Evolutionary conservation across 306 rosid genomes (phyloP).

Genomic region (Acacia acuminata): DNA sequence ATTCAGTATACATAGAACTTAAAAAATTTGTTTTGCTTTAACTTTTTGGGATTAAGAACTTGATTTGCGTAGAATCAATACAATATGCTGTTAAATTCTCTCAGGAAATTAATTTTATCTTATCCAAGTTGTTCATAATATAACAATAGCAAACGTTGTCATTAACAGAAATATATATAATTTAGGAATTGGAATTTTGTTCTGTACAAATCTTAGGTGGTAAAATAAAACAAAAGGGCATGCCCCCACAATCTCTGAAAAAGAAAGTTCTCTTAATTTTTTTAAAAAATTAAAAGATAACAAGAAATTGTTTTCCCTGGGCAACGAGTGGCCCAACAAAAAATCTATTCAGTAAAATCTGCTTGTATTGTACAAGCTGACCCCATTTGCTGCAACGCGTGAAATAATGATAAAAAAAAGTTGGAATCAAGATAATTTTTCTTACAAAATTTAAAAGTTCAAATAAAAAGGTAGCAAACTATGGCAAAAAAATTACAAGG

Average conservation of each 20-base stretch:
- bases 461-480: not conserved
- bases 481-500: not conserved
- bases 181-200: not conserved
- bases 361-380: not conserved
- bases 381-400: not conserved
- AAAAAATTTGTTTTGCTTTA: not conserved
- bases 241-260: not conserved
- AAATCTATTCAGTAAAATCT: not conserved
- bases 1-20: too few relatives aligned
- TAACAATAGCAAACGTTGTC: not conserved
- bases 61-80: too few relatives aligned
- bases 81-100: not conserved
- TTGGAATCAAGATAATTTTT: not conserved
- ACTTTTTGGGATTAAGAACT: not conserved
- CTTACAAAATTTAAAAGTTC: not conserved
- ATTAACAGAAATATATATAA: not conserved
- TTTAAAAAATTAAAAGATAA: not conserved
- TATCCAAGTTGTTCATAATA: not conserved
- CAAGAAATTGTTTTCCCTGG: not conserved
- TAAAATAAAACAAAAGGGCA: not conserved
- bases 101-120: not conserved
- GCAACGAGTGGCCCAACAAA: not conserved
- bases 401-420: not conserved
- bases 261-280: not conserved
- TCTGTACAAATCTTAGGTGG: not conserved